These are phyloP conservation scores for Leptoxyphium fumago DNA, from an alignment of 2,329 filamentous ascomycete genomes.

Conservation along the genomic window DNA sequence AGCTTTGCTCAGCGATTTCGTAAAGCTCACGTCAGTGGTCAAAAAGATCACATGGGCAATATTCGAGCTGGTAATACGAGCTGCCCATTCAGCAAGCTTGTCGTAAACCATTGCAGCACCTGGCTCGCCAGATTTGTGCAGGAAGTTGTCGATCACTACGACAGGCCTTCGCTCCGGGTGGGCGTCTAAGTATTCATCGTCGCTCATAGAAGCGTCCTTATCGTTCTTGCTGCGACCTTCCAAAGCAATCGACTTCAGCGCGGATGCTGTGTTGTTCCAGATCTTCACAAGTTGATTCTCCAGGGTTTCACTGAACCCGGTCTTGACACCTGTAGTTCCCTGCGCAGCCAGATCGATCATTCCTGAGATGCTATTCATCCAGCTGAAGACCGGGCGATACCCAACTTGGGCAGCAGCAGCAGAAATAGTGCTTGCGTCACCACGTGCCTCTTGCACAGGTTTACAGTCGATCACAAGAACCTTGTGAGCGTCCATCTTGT, in stretches of 20 bases:
- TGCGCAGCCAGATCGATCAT: slow-evolving; percentile 86
- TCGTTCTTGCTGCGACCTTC: slow-evolving; percentile 55
- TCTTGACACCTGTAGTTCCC: slow-evolving; percentile 84
- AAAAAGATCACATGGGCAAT: slow-evolving; percentile 90
- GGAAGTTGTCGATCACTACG: slow-evolving; percentile 81
- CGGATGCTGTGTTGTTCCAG: slow-evolving; percentile 64
- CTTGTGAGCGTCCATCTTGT: slow-evolving; percentile 43
- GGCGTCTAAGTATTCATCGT: slow-evolving; percentile 79
- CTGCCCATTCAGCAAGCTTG: slow-evolving; percentile 66
- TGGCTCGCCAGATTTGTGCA: slow-evolving; percentile 51
- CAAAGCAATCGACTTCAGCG: slow-evolving; percentile 64
- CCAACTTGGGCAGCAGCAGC: slow-evolving; percentile 71
- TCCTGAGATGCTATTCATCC: slow-evolving; percentile 89
- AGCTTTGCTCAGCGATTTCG: slow-evolving; percentile 73
- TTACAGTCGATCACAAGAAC: slow-evolving; percentile 87
- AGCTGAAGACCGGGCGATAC: slow-evolving; percentile 86
- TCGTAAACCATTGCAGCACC: slow-evolving; percentile 32
- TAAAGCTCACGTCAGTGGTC: slow-evolving; percentile 76
- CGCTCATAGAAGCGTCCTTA: slow-evolving; percentile 54
- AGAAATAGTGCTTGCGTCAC: slow-evolving; percentile 73
- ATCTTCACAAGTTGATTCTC: slow-evolving; percentile 85
- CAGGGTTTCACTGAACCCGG: slow-evolving; percentile 83
- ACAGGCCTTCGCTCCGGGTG: slow-evolving; percentile 74
- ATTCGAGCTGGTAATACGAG: slow-evolving; percentile 69
- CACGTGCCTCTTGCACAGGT: slow-evolving; percentile 76